Conservation (phyloP, 495 filamentous ascomycete species). For the Penicillium mononematosum region DNA sequence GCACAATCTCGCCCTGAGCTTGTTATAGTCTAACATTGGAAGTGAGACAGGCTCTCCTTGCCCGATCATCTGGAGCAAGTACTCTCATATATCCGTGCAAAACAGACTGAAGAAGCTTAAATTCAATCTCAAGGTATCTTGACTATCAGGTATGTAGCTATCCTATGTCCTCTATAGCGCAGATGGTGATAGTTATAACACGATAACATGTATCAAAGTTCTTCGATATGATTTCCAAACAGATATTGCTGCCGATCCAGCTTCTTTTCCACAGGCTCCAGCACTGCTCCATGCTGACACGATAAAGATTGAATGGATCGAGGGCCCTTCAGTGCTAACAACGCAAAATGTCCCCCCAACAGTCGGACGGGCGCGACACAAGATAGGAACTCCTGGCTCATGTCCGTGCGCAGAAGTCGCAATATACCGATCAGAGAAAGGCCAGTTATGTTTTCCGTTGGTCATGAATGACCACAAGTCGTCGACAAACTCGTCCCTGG, state of each 20-base stretch:
- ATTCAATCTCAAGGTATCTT: background rate
- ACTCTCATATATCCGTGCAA: background rate
- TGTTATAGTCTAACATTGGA: background rate
- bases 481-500: conserved; percentile 38
- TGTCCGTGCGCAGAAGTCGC: conserved; percentile 38
- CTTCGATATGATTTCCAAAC: conserved; percentile 5
- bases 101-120: background rate
- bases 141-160: background rate
- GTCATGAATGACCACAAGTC: conserved; percentile 48
- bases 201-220: conserved; percentile 13
- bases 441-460: conserved; percentile 48
- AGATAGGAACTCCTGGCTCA: conserved; percentile 35
- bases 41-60: background rate
- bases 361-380: conserved; percentile 54
- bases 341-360: conserved; percentile 57
- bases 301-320: conserved; percentile 28
- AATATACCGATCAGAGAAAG: conserved; percentile 49
- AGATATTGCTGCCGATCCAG: background rate
- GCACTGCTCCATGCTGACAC: background rate
- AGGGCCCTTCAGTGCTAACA: conserved; percentile 45
- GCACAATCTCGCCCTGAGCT: background rate
- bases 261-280: background rate
- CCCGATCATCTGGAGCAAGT: background rate
- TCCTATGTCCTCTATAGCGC: background rate
- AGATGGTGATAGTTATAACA: background rate